These are phyloP conservation scores for Botrytis byssoidea DNA, from an alignment of 2,329 filamentous ascomycete genomes.

Conservation along the genomic window DNA sequence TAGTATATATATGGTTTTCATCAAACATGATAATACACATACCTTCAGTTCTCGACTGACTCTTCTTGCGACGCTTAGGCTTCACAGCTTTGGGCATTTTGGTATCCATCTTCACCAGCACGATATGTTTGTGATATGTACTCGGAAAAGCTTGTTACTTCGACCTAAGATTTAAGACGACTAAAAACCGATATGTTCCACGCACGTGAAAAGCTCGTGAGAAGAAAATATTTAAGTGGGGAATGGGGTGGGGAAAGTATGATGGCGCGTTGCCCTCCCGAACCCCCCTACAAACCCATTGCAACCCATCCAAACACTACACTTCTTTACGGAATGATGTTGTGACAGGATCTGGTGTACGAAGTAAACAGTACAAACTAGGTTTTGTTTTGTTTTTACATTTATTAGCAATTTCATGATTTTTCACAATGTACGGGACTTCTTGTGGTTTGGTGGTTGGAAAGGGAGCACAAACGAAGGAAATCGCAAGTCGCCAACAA, in stretches of 20 bases:
- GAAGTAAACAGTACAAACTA: neutral
- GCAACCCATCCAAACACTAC: neutral
- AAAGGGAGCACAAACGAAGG: neutral
- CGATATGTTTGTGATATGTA: neutral
- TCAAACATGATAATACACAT: neutral
- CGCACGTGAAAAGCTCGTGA: slow-evolving; percentile 17
- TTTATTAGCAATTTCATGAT: neutral
- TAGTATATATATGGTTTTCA: neutral
- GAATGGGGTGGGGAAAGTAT: neutral
- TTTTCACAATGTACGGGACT: neutral
- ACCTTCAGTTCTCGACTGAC: slow-evolving; percentile 22
- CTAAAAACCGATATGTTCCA: neutral
- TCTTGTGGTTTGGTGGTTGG: neutral
- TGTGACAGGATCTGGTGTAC: neutral
- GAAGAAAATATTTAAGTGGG: slow-evolving; percentile 15
- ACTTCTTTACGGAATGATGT: neutral
- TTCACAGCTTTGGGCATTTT: slow-evolving; percentile 11
- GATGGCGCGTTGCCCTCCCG: neutral
- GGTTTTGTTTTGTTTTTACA: neutral
- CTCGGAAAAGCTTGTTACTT: neutral
- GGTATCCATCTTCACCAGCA: slow-evolving; percentile 8
- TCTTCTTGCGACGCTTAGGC: slow-evolving; percentile 22
- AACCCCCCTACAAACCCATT: neutral
- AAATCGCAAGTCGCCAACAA: neutral
- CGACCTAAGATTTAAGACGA: neutral